Evolutionary conservation across 768 basidiomycete genomes (phyloP).

Genomic region (Pleurotus tuoliensis): DNA sequence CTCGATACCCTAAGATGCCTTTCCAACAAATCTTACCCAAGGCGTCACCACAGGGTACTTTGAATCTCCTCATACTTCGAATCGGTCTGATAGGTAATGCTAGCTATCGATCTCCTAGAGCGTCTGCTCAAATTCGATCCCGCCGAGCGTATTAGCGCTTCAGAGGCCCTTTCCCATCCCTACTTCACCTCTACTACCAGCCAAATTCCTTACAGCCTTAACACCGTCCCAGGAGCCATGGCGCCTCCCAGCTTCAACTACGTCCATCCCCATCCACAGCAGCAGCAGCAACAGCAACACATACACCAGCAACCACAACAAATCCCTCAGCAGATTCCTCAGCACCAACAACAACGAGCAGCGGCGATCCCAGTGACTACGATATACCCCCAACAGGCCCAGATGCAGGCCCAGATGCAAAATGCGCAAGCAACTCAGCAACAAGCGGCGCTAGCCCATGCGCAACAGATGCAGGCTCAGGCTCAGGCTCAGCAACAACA

Average conservation of each 20-base stretch:
- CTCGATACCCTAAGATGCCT: constrained; percentile 81
- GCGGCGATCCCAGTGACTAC: constrained; percentile 22
- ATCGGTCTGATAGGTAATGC: constrained; percentile 14
- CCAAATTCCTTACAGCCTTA: constrained; percentile 37
- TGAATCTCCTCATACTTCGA: neutral
- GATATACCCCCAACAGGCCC: constrained; percentile 30
- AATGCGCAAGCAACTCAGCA: constrained; percentile 36
- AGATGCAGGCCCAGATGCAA: constrained; percentile 25
- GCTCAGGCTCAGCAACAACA: constrained; percentile 9
- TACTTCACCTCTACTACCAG: constrained; percentile 72
- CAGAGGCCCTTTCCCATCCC: constrained; percentile 87
- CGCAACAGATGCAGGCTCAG: constrained; percentile 21
- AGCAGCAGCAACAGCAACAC: constrained; percentile 38
- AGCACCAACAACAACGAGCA: constrained; percentile 22
- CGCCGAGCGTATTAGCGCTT: constrained; percentile 83
- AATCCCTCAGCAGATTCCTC: constrained; percentile 25
- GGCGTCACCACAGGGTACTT: constrained; percentile 75
- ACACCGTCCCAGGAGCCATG: constrained; percentile 52
- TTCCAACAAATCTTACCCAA: constrained; percentile 81
- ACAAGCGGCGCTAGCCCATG: constrained; percentile 29
- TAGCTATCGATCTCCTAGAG: constrained; percentile 91
- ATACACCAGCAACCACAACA: constrained; percentile 29
- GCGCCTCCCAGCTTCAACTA: constrained; percentile 67
- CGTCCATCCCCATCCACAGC: constrained; percentile 59
- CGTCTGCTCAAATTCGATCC: constrained; percentile 96